These are phyloP conservation scores for Ettlia oleoabundans DNA, from an alignment of 139 green algal species.

Conservation along the genomic window DNA sequence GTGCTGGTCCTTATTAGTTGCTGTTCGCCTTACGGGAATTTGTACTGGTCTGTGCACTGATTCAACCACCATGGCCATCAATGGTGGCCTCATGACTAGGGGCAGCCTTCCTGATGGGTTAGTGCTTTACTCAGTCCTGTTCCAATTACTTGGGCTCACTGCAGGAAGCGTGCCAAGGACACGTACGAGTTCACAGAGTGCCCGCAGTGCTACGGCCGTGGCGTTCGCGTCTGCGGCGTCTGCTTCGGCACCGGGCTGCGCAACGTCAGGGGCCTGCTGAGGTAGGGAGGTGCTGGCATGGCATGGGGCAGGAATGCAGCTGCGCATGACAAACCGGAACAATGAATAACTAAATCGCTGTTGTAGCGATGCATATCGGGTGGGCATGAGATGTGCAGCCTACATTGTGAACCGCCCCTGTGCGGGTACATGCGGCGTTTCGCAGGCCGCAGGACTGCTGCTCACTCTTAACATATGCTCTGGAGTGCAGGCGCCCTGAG, in stretches of 20 bases:
- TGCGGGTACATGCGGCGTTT: too few species aligned
- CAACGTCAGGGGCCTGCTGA: conserved; percentile 93
- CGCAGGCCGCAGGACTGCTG: too few species aligned
- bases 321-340: too few species aligned
- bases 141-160: conserved; percentile 34
- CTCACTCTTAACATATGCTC: background rate
- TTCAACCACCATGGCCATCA: too few species aligned
- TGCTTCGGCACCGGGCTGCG: conserved; percentile 96
- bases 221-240: conserved; percentile 90
- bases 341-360: too few species aligned
- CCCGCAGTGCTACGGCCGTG: conserved; percentile 94
- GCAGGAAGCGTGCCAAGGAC: conserved; percentile 82
- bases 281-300: conserved; percentile 27
- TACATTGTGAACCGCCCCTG: too few species aligned
- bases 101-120: too few species aligned
- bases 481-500: conserved; percentile 72
- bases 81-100: too few species aligned
- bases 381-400: background rate
- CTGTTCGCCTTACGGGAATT: too few species aligned
- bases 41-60: too few species aligned
- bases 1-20: too few species aligned
- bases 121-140: background rate
- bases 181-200: conserved; percentile 99
- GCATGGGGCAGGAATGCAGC: background rate
- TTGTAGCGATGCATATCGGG: too few species aligned